Percentiles rank a stretch among this genome's conserved stretches.
Conservation (phyloP, 83 land plant genomes). For the Thuja plicata region DNA sequence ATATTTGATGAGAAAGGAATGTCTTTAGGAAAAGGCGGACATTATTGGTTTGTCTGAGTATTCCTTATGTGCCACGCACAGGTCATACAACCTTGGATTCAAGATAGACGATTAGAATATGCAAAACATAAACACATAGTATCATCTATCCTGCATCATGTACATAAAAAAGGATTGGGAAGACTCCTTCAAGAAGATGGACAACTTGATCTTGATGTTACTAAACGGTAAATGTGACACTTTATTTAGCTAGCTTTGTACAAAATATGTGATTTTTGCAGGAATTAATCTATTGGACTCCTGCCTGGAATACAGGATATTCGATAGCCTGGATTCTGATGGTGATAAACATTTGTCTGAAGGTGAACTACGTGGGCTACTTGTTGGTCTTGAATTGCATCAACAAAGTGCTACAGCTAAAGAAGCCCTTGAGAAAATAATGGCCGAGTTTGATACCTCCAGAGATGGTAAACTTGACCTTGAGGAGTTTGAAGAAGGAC, state of each 20-base stretch:
- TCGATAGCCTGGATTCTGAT: constrained; percentile 35
- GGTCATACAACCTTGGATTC: constrained; percentile 87
- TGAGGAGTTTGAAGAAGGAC: constrained; percentile 57
- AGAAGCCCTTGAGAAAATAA: constrained; percentile 35
- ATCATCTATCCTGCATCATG: constrained; percentile 39
- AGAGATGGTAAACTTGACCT: constrained; percentile 30
- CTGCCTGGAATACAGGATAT: constrained; percentile 31
- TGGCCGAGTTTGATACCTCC: constrained; percentile 59
- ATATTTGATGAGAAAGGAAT: neutral
- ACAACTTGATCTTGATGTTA: constrained; percentile 35
- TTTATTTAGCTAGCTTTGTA: neutral
- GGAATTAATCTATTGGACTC: neutral
- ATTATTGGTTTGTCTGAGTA: neutral
- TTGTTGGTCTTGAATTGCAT: constrained; percentile 39
- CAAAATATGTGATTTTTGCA: neutral
- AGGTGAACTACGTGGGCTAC: constrained; percentile 39
- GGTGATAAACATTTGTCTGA: constrained; percentile 30
- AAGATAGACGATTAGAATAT: constrained; percentile 48
- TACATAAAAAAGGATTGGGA: constrained; percentile 42
- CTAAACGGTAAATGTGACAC: constrained; percentile 30
- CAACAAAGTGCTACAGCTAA: constrained; percentile 31
- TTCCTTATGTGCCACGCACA: constrained; percentile 23
- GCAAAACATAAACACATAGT: constrained; percentile 55
- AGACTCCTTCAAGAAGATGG: constrained; percentile 51
- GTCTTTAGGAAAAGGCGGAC: neutral